phyloP scores from a whole-genome alignment of 2,329 filamentous ascomycete species.

The Fusarium tjaetaba region DNA sequence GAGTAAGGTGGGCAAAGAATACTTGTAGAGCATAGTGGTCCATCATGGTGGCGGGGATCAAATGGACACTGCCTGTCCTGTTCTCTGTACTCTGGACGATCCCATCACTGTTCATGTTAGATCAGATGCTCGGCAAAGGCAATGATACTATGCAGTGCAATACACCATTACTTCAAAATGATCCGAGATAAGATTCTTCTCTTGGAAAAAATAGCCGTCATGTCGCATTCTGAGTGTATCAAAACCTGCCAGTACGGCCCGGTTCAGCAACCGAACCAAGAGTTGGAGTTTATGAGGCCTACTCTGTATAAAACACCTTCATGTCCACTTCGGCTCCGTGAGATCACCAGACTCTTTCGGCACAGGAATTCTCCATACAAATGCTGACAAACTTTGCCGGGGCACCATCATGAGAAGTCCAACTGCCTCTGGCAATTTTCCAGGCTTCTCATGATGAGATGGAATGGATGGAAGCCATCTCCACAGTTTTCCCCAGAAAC shows the following conservation, averaged over 20 bases:
- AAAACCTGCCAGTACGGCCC: slow-evolving; percentile 2
- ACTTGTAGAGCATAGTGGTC: neutral
- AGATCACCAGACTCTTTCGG: neutral
- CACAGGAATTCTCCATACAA: neutral
- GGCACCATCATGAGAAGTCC: neutral
- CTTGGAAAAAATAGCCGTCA: neutral
- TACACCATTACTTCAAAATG: neutral
- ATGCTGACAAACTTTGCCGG: neutral
- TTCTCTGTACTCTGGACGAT: neutral
- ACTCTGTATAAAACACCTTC: neutral
- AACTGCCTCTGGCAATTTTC: neutral
- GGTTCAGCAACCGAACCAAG: slow-evolving; percentile 13
- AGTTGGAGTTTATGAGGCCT: neutral
- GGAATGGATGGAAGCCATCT: neutral
- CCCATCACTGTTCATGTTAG: neutral
- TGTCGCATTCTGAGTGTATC: neutral
- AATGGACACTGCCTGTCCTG: neutral
- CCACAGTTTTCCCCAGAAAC: slow-evolving; percentile 28
- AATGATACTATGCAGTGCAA: neutral
- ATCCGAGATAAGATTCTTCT: neutral
- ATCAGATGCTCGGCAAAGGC: neutral
- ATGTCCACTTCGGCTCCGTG: slow-evolving; percentile 8
- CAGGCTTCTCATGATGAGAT: slow-evolving; percentile 7
- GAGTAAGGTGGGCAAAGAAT: neutral
- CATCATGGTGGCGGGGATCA: slow-evolving; percentile 24